Conservation (phyloP, 1,284 basidiomycete genomes). For the Trametes sp. region DNA sequence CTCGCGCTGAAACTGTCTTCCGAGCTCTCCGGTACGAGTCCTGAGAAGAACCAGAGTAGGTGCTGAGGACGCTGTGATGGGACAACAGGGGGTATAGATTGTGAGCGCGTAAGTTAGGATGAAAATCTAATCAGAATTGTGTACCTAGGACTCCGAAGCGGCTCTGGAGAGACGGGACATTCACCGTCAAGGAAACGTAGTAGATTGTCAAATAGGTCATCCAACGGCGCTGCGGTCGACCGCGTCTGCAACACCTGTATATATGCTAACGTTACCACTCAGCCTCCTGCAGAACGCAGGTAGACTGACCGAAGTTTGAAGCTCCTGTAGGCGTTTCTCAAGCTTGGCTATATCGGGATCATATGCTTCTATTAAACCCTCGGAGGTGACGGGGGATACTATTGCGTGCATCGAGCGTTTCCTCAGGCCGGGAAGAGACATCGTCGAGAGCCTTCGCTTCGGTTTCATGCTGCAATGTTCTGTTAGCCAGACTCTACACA, state of each 20-base stretch:
- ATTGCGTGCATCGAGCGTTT: background rate
- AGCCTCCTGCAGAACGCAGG: too few relatives aligned
- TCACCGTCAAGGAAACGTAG: background rate
- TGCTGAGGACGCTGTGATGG: background rate
- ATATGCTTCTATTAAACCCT: too few relatives aligned
- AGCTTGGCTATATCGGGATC: background rate
- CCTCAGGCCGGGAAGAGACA: background rate
- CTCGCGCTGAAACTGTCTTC: conserved; percentile 18
- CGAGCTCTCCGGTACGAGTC: conserved; percentile 9
- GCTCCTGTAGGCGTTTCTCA: background rate
- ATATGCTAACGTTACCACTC: too few relatives aligned
- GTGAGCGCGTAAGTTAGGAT: too few relatives aligned
- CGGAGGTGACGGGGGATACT: too few relatives aligned
- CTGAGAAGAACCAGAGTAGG: conserved; percentile 4
- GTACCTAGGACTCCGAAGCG: background rate
- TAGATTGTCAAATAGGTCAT: background rate
- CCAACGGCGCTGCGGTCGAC: background rate
- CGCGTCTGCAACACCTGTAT: background rate
- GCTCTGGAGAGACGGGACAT: background rate
- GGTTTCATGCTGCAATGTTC: background rate
- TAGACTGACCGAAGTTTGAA: background rate
- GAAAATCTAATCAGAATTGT: too few relatives aligned
- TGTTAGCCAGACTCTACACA: background rate
- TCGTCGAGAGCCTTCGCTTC: background rate
- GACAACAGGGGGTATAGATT: background rate